Evolutionary conservation across 2,329 filamentous ascomycete genomes (phyloP).

Genomic region (Aciculosporium take): DNA sequence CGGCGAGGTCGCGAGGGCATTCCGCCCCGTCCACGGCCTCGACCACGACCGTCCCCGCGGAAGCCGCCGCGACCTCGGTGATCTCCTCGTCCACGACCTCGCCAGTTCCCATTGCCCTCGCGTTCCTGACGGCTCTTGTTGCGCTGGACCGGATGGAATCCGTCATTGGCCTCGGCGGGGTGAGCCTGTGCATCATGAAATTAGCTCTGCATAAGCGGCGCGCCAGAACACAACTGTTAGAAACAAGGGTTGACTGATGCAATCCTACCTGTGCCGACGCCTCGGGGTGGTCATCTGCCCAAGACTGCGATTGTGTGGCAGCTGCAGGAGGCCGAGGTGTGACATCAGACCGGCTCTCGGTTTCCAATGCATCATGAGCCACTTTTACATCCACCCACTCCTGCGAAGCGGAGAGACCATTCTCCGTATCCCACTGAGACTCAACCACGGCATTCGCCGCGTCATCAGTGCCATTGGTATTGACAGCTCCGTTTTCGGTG

Average conservation of each 20-base stretch:
- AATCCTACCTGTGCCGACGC: constrained; percentile 27
- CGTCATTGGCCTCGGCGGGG: constrained; percentile 38
- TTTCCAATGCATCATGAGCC: constrained; percentile 58
- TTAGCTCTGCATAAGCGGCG: not conserved
- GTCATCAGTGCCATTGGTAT: constrained; percentile 35
- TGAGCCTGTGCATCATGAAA: constrained; percentile 19
- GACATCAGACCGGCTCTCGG: constrained; percentile 49
- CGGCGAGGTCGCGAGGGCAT: constrained; percentile 22
- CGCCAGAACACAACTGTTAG: not conserved
- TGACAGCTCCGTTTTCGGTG: constrained; percentile 27
- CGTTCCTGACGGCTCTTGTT: constrained; percentile 41
- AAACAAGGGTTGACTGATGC: not conserved
- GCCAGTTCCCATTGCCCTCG: constrained; percentile 27
- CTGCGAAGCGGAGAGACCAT: constrained; percentile 33
- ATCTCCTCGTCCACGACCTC: constrained; percentile 33
- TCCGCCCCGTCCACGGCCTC: constrained; percentile 26
- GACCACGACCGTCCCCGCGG: constrained; percentile 32
- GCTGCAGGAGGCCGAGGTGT: constrained; percentile 42
- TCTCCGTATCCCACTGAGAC: constrained; percentile 47
- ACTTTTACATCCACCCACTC: constrained; percentile 62
- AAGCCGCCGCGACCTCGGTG: constrained; percentile 37
- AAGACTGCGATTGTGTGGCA: constrained; percentile 45
- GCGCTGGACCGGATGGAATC: constrained; percentile 59
- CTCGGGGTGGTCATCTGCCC: constrained; percentile 68
- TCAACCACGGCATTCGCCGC: constrained; percentile 48